phyloP scores from a whole-genome alignment of 176 grass and related monocot genomes.

The Coix lacrymajobi region DNA sequence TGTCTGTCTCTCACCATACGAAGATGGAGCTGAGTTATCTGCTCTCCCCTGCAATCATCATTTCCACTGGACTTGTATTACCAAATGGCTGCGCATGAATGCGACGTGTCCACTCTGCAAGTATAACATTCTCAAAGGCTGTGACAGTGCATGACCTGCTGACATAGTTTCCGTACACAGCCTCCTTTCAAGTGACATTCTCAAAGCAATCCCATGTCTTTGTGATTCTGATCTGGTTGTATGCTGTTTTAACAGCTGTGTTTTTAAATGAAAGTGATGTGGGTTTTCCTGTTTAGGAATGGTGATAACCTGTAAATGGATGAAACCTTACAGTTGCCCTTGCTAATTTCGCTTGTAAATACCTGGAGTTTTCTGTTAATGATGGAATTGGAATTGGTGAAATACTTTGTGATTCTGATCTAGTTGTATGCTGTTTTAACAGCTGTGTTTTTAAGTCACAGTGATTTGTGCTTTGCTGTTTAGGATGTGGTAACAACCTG shows the following conservation, averaged over 20 bases:
- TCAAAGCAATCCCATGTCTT: conserved; percentile 5
- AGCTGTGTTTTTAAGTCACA: conserved; percentile 21
- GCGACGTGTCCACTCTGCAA: conserved; percentile 93
- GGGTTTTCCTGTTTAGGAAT: conserved; percentile 1
- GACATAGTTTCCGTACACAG: conserved; percentile 24
- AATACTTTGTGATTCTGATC: neutral
- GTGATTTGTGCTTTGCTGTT: neutral
- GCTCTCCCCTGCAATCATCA: conserved; percentile 95
- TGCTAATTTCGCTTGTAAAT: conserved; percentile 22
- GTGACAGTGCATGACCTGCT: conserved; percentile 39
- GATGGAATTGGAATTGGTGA: neutral
- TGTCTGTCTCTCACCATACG: conserved; percentile 71
- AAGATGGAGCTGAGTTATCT: conserved; percentile 63
- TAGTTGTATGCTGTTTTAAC: conserved; percentile 22
- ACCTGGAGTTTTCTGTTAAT: conserved; percentile 18
- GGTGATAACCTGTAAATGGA: conserved; percentile 13
- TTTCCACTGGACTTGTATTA: conserved; percentile 75
- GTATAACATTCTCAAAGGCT: conserved; percentile 91
- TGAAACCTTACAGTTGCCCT: neutral
- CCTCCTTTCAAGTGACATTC: neutral
- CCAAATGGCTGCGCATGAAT: conserved; percentile 80
- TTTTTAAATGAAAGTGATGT: conserved; percentile 9
- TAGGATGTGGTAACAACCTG: conserved; percentile 4
- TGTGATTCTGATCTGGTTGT: neutral
- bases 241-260: conserved; percentile 23